Evolutionary conservation across 83 land plant genomes (phyloP).

Genomic region (Isoetes engelmannii): DNA sequence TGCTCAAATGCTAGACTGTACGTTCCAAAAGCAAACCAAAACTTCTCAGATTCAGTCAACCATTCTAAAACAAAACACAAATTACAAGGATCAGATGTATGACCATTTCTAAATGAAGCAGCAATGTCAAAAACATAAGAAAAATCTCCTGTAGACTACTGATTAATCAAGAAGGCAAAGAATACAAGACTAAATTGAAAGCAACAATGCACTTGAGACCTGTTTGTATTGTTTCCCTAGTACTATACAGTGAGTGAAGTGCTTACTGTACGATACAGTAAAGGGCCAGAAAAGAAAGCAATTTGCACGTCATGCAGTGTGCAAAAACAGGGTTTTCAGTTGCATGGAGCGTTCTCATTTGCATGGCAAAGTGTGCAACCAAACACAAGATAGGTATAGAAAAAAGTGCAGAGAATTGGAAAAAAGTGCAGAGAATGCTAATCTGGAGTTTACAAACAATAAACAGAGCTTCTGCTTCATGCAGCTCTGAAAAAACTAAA

Average conservation of each 20-base stretch:
- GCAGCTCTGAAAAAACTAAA: neutral
- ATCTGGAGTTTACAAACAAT: neutral
- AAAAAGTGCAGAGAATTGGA: neutral
- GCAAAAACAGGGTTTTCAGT: neutral
- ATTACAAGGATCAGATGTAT: neutral
- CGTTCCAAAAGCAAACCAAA: neutral
- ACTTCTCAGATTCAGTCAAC: neutral
- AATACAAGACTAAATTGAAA: too few relatives aligned
- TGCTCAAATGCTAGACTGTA: constrained; percentile 50
- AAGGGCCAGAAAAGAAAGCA: too few relatives aligned
- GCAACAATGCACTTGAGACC: too few relatives aligned
- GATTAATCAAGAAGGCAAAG: neutral
- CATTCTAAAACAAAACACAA: neutral
- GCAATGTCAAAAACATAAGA: neutral
- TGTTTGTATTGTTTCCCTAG: too few relatives aligned
- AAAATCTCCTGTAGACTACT: too few relatives aligned
- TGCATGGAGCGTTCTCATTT: neutral
- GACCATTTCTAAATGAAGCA: neutral
- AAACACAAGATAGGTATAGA: neutral
- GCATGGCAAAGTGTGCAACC: neutral
- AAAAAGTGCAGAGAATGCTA: neutral
- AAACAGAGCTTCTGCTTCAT: constrained; percentile 7
- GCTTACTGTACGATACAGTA: too few relatives aligned
- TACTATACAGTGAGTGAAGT: too few relatives aligned
- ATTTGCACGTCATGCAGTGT: too few relatives aligned